These are phyloP conservation scores for Hippophae gyantsensis DNA, from an alignment of 306 rosid genomes.

Conservation along the genomic window DNA sequence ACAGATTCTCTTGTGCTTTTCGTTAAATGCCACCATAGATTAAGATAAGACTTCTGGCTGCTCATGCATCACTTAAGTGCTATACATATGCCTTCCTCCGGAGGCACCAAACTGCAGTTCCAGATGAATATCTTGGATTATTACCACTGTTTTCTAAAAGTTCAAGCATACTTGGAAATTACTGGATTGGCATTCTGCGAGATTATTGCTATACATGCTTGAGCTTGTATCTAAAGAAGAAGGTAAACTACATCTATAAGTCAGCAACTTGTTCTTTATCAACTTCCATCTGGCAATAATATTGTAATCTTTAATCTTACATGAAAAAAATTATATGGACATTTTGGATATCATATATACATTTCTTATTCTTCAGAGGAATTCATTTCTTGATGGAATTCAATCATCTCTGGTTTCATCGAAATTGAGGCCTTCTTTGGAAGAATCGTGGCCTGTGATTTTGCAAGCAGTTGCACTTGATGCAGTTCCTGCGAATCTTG, in stretches of 20 bases:
- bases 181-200: slow-evolving; percentile 72
- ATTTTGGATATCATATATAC: slow-evolving; percentile 17
- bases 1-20: slow-evolving; percentile 6
- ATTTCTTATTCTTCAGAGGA: slow-evolving; percentile 52
- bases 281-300: neutral
- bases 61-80: slow-evolving; percentile 96
- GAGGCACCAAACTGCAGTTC: slow-evolving; percentile 59
- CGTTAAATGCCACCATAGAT: slow-evolving; percentile 31
- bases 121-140: slow-evolving; percentile 66
- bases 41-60: slow-evolving; percentile 90
- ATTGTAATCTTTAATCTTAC: slow-evolving; percentile 3
- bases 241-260: slow-evolving; percentile 34
- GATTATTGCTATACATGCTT: slow-evolving; percentile 71
- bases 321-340: slow-evolving; percentile 9
- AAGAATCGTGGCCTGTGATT: slow-evolving; percentile 98
- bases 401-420: slow-evolving; percentile 70
- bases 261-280: slow-evolving; percentile 3
- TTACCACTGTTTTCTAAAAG: slow-evolving; percentile 81
- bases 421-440: slow-evolving; percentile 70
- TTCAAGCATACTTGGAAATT: slow-evolving; percentile 73
- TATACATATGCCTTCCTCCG: slow-evolving; percentile 80
- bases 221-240: slow-evolving; percentile 54
- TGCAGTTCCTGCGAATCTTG: slow-evolving; percentile 67
- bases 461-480: slow-evolving; percentile 92
- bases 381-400: slow-evolving; percentile 81